These are phyloP conservation scores for Populus nigra DNA, from an alignment of 345 rosid genomes.

Conservation along the genomic window DNA sequence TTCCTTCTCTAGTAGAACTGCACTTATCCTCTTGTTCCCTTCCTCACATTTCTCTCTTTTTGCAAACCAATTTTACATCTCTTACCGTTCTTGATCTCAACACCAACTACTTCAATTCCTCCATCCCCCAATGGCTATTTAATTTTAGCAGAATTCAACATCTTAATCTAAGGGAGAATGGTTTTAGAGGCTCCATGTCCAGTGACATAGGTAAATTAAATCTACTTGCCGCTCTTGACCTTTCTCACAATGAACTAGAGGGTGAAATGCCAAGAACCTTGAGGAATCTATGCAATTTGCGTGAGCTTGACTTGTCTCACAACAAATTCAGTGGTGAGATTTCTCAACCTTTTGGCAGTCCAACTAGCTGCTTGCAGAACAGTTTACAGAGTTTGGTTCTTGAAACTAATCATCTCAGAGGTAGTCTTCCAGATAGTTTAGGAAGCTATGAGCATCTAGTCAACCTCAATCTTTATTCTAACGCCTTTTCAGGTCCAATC, in stretches of 20 bases:
- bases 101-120: constrained; percentile 19
- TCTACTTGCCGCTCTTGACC: constrained; percentile 8
- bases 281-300: constrained; percentile 15
- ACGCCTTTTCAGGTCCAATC: constrained; percentile 12
- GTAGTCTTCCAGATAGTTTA: constrained; percentile 10
- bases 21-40: constrained; percentile 5
- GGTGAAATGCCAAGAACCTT: constrained; percentile 17
- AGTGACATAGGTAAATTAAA: background rate
- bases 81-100: constrained; percentile 17
- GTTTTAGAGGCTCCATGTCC: constrained; percentile 21
- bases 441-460: background rate
- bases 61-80: constrained; percentile 13
- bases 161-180: constrained; percentile 9
- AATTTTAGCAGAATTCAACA: constrained; percentile 15
- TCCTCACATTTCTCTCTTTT: background rate
- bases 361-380: constrained; percentile 5
- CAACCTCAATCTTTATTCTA: background rate
- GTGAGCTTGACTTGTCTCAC: background rate
- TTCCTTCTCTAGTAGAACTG: constrained; percentile 11
- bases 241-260: constrained; percentile 12
- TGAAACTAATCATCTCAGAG: constrained; percentile 7
- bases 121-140: constrained; percentile 21
- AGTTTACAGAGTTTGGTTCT: constrained; percentile 14
- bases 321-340: constrained; percentile 18
- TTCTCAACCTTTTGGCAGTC: constrained; percentile 4